A percentile compares a stretch with the other conserved stretches of the same genome.
These are phyloP conservation scores for Populus davidiana DNA, from an alignment of 345 rosid species.

Conservation along the genomic window DNA sequence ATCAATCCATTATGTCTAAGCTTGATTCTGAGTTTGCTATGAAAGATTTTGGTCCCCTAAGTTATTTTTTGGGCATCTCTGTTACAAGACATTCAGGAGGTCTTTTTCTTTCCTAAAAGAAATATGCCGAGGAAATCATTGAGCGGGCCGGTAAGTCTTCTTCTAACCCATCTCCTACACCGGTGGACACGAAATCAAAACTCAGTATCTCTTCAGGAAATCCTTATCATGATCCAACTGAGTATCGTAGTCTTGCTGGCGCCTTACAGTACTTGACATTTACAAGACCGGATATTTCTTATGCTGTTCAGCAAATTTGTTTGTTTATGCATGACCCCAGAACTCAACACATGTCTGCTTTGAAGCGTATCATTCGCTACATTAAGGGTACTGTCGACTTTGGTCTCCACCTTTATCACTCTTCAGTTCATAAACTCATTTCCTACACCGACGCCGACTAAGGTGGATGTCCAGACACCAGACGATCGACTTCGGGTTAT, in stretches of 20 bases:
- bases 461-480: constrained; percentile 4
- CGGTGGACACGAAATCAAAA: neutral
- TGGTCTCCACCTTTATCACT: neutral
- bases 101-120: neutral
- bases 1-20: neutral
- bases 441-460: neutral
- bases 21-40: neutral
- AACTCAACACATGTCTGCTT: neutral
- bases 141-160: neutral
- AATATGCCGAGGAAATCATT: neutral
- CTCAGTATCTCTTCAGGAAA: neutral
- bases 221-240: neutral
- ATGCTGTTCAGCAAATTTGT: neutral
- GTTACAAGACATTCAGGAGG: neutral
- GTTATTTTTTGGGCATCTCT: constrained; percentile 2
- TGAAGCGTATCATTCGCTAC: neutral
- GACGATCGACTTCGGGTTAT: neutral
- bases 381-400: neutral
- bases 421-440: neutral
- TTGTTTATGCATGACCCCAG: neutral
- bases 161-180: neutral
- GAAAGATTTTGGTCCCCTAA: constrained; percentile 6
- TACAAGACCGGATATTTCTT: neutral
- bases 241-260: neutral
- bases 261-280: neutral